These are phyloP conservation scores for Neofusicoccum cordaticola DNA, from an alignment of 2,329 filamentous ascomycete genomes.

Conservation along the genomic window DNA sequence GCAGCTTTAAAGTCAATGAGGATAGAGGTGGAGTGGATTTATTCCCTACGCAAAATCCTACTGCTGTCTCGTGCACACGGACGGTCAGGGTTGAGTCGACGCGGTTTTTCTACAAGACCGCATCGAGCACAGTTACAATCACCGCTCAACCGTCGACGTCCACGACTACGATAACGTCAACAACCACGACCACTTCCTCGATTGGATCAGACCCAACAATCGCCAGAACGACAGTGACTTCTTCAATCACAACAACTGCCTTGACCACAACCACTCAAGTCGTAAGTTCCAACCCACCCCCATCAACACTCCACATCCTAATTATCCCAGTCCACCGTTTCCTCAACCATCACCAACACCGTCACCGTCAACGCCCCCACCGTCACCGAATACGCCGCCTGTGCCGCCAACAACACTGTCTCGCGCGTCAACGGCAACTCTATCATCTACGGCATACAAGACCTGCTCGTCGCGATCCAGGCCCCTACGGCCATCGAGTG, in stretches of 20 bases:
- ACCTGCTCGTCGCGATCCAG: not conserved
- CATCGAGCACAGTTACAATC: not conserved
- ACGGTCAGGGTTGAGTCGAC: not conserved
- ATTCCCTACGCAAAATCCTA: not conserved
- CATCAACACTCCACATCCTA: not conserved
- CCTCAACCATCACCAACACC: not conserved
- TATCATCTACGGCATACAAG: not conserved
- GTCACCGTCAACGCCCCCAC: not conserved
- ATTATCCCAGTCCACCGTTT: not conserved
- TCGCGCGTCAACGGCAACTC: not conserved
- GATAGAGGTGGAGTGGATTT: not conserved
- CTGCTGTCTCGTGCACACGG: not conserved
- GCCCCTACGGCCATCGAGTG: not conserved
- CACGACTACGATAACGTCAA: not conserved
- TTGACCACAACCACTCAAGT: not conserved
- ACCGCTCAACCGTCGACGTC: not conserved
- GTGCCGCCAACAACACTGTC: not conserved
- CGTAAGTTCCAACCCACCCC: not conserved
- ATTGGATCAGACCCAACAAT: not conserved
- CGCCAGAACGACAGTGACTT: not conserved
- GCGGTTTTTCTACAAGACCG: not conserved
- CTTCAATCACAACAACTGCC: not conserved
- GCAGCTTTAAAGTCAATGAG: not conserved
- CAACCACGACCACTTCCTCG: not conserved
- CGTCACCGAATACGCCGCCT: not conserved